Evolutionary conservation across 495 filamentous ascomycete genomes (phyloP), one percentile per base, ranked within the genome.

Genomic region (Penicillium goetzii): DNA sequence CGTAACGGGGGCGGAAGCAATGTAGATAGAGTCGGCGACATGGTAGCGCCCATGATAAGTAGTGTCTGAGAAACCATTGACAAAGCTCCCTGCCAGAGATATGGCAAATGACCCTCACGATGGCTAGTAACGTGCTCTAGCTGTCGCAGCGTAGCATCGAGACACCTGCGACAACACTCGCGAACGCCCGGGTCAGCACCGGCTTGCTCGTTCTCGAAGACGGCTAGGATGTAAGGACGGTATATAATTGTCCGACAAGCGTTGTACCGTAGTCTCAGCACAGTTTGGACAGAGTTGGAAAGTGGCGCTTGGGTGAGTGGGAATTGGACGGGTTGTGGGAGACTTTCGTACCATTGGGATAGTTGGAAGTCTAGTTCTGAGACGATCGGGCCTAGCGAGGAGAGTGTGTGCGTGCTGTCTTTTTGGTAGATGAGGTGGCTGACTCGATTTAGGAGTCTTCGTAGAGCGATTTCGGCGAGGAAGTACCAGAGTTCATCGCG

Each of bases 171-270:
- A 73, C 91, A 93, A 66, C 87, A 89, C 52, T 92, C 90, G 62
- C 88, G 86, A 51, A 93, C 90, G 55, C 80, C 78, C 41, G 81
- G 84, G 74, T 93, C 89, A 65, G 87, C 72, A 36, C 85, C 84
- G 47, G 86, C 86, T 68, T 86, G 85, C 63, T 93, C 90, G 65
- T 92, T 91, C 68, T 92, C 87, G 25, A 94, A 78, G 2, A 92
- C 90, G 12, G 89, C 89, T 58, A 92, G 80, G 63, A 92, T 91
- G 74, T 93, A 93, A 2, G 91, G 90, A 25, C 91, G 83, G 78
- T 89, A 93, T 66, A 93, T 93, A 71, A 93, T 92, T 40, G 91
- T 92, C 55, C 89, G 87, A 73, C 91, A 93, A 49, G 91, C 90
- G 76, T 89, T 92, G 78, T 92, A 94, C 40, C 91, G 86, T 65